Base-by-base conservation (phyloP, 1,284 basidiomycete species). In the Ustilago xerochloae region DNA sequence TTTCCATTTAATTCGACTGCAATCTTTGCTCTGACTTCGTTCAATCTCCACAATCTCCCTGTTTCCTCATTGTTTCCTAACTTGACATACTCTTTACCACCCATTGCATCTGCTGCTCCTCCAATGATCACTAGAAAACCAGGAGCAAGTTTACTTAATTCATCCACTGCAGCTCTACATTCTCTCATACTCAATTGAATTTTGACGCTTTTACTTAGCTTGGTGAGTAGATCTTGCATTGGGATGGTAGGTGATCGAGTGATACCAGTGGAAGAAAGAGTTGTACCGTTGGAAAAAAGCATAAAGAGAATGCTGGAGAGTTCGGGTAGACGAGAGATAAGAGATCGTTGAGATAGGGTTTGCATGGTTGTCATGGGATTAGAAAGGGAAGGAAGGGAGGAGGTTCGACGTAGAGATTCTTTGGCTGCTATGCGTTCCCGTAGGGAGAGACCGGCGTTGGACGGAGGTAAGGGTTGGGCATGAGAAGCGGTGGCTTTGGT, bases 351-450 rank as follows among this genome's bases (percentile, higher is more conserved):
- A 13, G 64, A 65, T 12, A 77, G 57, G 0, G 59, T 54, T 30
- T 66, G 63, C 61, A 63, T 71, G 2, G 62, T 48, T 4, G 66
- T 72, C 18, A 64, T 32, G 0, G 41, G 13, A 6, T 55, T 38
- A 7, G 58, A 29, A 18, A 58, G 48, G 0, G 62, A 52, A 16
- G 66, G 57, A 3, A 68, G 56, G 16, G 70, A 67, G 9, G 58
- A 24, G 9, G 63, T 55, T 16, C 72, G 64, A 18, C 74, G 74
- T 1, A 75, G 53, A 8, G 63, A 55, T 54, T 78, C 77, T 41
- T 80, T 80, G 10, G 73, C 76, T 33, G 59, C 51, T 43, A 80
- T 78, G 18, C 76, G 69, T 32, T 80, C 76, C 30, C 58, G 61
- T 0, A 79, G 58, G 2, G 60, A 47, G 33, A 70, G 20, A 4